These are phyloP conservation scores for Amanita pseudoporphyria DNA, from an alignment of 768 basidiomycete species.

Conservation along the genomic window DNA sequence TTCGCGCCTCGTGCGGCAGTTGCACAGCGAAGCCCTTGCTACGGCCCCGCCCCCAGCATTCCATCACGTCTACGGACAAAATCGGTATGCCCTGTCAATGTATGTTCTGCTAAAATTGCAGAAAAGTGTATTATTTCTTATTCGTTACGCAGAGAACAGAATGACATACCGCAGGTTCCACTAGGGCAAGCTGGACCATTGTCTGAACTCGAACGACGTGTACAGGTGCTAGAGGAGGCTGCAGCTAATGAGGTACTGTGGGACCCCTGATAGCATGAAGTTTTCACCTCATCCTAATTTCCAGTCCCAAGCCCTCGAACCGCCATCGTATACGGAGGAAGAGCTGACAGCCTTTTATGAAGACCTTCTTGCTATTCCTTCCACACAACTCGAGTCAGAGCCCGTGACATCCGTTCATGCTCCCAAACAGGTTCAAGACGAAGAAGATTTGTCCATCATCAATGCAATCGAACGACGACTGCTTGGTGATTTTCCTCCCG, in stretches of 20 bases:
- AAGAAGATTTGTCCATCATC: constrained; percentile 26
- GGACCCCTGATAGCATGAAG: background rate
- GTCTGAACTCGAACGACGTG: constrained; percentile 6
- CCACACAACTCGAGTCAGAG: constrained; percentile 7
- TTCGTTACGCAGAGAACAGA: background rate
- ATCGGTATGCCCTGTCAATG: background rate
- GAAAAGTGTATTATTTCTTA: background rate
- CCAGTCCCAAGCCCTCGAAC: constrained; percentile 23
- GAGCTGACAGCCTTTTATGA: constrained; percentile 33
- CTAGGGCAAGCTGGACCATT: background rate
- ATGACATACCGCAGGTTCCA: background rate
- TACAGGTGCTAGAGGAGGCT: constrained; percentile 1
- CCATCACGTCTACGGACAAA: background rate
- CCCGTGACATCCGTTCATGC: constrained; percentile 11
- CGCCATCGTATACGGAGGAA: constrained; percentile 30
- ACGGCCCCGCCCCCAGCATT: background rate
- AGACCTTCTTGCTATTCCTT: constrained; percentile 30
- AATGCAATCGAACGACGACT: constrained; percentile 26
- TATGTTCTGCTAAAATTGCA: background rate
- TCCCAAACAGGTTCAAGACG: constrained; percentile 13
- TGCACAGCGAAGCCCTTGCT: background rate
- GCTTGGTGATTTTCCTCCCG: constrained; percentile 9
- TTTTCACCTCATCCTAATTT: background rate
- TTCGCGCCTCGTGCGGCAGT: too few species aligned
- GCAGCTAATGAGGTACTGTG: constrained; percentile 1